Evolutionary conservation across 2,329 filamentous ascomycete species (phyloP).

Genomic region (Ascochyta pisi): DNA sequence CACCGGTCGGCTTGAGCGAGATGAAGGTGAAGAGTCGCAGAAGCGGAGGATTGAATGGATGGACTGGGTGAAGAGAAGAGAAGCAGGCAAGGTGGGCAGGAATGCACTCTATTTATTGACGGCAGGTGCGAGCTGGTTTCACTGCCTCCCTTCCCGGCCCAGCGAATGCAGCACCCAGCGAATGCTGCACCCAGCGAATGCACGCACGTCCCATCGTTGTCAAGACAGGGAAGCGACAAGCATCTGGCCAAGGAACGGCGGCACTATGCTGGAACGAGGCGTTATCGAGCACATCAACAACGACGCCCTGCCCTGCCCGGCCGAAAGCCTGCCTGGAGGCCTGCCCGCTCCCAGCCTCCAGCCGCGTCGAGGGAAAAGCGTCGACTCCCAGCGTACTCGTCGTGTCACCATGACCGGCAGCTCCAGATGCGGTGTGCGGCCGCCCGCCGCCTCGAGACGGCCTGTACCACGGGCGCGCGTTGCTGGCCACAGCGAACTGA

Average conservation of each 20-base stretch:
- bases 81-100: slow-evolving; percentile 15
- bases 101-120: slow-evolving; percentile 25
- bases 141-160: slow-evolving; percentile 15
- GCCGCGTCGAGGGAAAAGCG: slow-evolving; percentile 1
- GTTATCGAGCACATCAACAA: not conserved
- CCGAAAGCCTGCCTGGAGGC: slow-evolving; percentile 7
- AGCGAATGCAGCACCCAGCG: not conserved
- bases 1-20: slow-evolving; percentile 14
- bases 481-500: not conserved
- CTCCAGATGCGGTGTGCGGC: not conserved
- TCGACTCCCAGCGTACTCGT: not conserved
- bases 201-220: slow-evolving; percentile 7
- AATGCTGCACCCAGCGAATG: not conserved
- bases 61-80: slow-evolving; percentile 10
- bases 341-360: slow-evolving; percentile 1
- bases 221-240: slow-evolving; percentile 15
- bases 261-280: not conserved
- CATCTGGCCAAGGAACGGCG: slow-evolving; percentile 13
- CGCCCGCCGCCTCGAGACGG: not conserved
- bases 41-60: not conserved
- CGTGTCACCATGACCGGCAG: slow-evolving; percentile 13
- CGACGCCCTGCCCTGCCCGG: not conserved
- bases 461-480: not conserved
- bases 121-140: slow-evolving; percentile 9
- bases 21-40: not conserved